Evolutionary conservation across 2,329 filamentous ascomycete species (phyloP), one percentile per base, ranked within the genome.

Genomic region (Ophiosphaerella korrae): DNA sequence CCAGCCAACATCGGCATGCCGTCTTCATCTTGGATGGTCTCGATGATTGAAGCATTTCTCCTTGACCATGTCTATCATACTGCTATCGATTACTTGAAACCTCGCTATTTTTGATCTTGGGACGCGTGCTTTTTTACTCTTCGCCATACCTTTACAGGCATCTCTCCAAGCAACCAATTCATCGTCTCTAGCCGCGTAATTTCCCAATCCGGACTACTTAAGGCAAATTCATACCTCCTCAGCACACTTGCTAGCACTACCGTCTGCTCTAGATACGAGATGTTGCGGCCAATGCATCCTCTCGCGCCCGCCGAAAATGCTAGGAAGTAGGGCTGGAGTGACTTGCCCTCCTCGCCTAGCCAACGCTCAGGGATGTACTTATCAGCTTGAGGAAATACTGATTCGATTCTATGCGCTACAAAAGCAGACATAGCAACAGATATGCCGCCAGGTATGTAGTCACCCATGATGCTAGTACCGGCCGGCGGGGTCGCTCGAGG

Each of bases 401-500:
- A 48, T 18, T 63, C 54, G 5, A 66, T 55, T 42, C 59, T 60
- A 52, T 64, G 82, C 7, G 82, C 75, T 2, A 81, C 78, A 56
- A 81, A 82, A 7, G 81, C 77, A 6, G 78, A 78, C 54, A 69
- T 59, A 40, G 64, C 48, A 31, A 70, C 52, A 12, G 69, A 55
- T 5, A 64, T 55, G 7, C 64, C 64, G 7, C 62, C 64, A 2
- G 66, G 56, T 21, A 70, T 62, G 43, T 21, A 21, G 18, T 21
- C 58, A 14, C 64, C 64, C 11, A 66, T 53, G 21, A 64, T 64
- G 33, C 60, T 66, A 5, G 48, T 67, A 18, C 67, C 72, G 4
- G 63, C 58, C 14, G 66, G 53, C 7, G 68, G 64, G 9, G 66
- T 63, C 38, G 73, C 66, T 3, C 75, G 72, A 16, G 70, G 66